Base-by-base conservation (phyloP, 805 yeast species). In the Tetrapisispora namnaoensis region DNA sequence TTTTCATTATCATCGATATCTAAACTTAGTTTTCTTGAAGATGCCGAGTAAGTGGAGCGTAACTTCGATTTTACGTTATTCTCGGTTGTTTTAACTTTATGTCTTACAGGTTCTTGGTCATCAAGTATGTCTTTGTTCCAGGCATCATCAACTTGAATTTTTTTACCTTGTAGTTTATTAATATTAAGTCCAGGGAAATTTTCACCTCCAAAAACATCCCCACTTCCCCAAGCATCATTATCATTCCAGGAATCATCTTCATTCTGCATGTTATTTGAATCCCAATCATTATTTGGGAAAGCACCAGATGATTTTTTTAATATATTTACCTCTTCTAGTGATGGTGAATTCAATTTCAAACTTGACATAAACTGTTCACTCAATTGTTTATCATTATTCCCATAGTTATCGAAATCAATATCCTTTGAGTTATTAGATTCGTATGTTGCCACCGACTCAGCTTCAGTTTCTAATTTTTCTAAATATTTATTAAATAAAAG, bases 401-500 rank as follows among this genome's bases (percentile, higher is more conserved):
- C 52, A 45, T 51, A 54, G 21, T 52, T 47, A 27, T 56, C 61
- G 47, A 60, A 60, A 41, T 60, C 50, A 20, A 58, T 52, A 34
- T 57, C 58, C 21, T 49, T 46, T 7, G 55, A 42, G 2, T 48
- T 42, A 1, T 49, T 48, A 14, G 49, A 52, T 28, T 46, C 5
- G 22, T 36, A 22, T 8, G 46, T 51, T 28, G 50, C 43, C 17
- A 55, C 50, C 8, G 47, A 13, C 2, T 71, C 53, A 7, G 78
- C 75, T 42, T 74, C 82, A 4, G 56, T 59, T 44, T 74, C 72
- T 48, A 85, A 74, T 55, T 77, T 79, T 4, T 61, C 65, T 58
- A 83, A 69, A 59, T 86, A 83, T 27, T 74, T 49, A 27, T 82
- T 80, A 54, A 91, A 80, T 0, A 88, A 75, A 42, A 72, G 66